Evolutionary conservation across 176 grass and related monocot genomes (phyloP).

Genomic region (Cymbopogon citratus): DNA sequence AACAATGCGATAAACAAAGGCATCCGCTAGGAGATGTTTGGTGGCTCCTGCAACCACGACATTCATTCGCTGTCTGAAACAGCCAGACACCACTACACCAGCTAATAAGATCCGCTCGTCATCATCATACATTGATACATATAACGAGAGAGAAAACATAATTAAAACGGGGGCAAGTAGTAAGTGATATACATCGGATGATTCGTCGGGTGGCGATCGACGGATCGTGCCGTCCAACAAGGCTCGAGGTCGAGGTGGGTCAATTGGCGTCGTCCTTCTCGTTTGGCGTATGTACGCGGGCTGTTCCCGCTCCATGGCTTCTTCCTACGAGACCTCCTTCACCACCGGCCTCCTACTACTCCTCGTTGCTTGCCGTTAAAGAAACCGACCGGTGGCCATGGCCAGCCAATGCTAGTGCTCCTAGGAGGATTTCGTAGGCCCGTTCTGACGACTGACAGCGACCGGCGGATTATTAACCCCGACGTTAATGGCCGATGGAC

Average conservation of each 20-base stretch:
- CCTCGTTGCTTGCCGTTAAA: constrained; percentile 35
- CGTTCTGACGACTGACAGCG: constrained; percentile 4
- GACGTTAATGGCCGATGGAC: neutral
- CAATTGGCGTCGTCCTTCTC: neutral
- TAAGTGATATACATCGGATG: neutral
- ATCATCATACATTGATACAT: neutral
- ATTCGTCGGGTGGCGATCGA: neutral
- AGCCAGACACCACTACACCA: constrained; percentile 13
- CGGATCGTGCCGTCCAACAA: constrained; percentile 22
- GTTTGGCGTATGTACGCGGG: neutral
- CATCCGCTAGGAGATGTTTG: neutral
- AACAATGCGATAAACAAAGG: neutral
- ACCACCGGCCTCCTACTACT: neutral
- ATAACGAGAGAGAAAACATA: neutral
- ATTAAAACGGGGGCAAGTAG: neutral
- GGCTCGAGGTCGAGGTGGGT: neutral
- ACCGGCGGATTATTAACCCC: neutral
- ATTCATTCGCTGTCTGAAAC: neutral
- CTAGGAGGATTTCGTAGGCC: constrained; percentile 24
- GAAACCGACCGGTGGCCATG: neutral
- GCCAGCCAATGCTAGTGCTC: constrained; percentile 13
- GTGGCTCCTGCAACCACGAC: neutral
- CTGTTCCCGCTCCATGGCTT: neutral
- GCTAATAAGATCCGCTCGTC: neutral
- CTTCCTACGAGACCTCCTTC: neutral